A percentile compares a stretch with the other conserved stretches of the same genome.
phyloP scores from a whole-genome alignment of 140 eudicot species.

The Anethum foeniculum region DNA sequence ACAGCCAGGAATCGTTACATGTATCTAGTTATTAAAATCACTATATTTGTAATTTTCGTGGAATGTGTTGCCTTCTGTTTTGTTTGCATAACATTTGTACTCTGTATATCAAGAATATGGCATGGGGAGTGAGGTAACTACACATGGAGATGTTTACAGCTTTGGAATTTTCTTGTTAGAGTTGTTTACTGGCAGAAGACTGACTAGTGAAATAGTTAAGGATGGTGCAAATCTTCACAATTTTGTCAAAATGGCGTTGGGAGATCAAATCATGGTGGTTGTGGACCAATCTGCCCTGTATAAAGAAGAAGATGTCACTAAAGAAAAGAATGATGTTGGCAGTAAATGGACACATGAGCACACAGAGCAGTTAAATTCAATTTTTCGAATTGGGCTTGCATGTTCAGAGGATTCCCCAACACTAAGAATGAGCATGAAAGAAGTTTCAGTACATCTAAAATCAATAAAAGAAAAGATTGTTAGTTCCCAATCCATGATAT shows the following conservation, averaged over 20 bases:
- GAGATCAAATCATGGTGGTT: slow-evolving; percentile 14
- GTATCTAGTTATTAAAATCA: too few species aligned
- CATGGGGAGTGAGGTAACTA: slow-evolving; percentile 9
- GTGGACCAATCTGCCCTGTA: slow-evolving; percentile 11
- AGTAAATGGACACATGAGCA: background rate
- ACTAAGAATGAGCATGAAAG: slow-evolving; percentile 17
- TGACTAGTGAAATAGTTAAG: slow-evolving; percentile 9
- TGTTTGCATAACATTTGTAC: too few species aligned
- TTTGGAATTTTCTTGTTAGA: slow-evolving; percentile 18
- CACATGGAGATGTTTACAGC: slow-evolving; percentile 20
- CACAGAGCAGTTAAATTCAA: background rate
- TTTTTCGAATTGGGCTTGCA: slow-evolving; percentile 10
- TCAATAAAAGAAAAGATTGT: background rate
- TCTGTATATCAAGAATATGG: slow-evolving; percentile 15
- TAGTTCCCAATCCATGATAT: background rate
- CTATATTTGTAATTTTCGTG: too few species aligned
- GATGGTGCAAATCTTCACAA: slow-evolving; percentile 14
- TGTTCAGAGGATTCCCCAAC: slow-evolving; percentile 16
- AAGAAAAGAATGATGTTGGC: background rate
- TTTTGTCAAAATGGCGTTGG: slow-evolving; percentile 17
- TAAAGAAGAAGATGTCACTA: background rate
- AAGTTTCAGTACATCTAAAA: background rate
- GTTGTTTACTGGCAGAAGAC: slow-evolving; percentile 21
- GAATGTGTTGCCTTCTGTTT: too few species aligned
- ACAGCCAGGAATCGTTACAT: too few species aligned